Percentiles rank a stretch among this genome's conserved stretches.
phyloP scores from a whole-genome alignment of 2,329 filamentous ascomycete genomes.

The Apiospora saccharicola region DNA sequence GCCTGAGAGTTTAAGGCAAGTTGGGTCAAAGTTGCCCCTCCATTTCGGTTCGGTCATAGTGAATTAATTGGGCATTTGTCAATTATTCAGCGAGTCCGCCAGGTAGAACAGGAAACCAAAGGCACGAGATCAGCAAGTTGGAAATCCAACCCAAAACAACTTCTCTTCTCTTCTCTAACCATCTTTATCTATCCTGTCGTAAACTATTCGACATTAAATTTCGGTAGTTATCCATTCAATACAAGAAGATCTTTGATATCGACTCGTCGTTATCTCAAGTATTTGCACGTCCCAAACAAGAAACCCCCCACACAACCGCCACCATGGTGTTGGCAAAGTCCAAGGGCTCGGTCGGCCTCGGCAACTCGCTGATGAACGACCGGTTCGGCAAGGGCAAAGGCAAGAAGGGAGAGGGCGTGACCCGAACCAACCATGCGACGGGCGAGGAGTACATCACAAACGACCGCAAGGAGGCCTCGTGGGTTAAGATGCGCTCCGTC shows the following conservation, averaged over 20 bases:
- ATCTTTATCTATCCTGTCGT: background rate
- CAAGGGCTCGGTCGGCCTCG: slow-evolving; percentile 92
- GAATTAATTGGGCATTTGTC: slow-evolving; percentile 15
- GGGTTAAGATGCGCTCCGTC: slow-evolving; percentile 99
- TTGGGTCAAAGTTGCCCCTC: slow-evolving; percentile 25
- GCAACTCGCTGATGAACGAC: slow-evolving; percentile 98
- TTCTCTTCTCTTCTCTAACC: background rate
- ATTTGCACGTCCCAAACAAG: background rate
- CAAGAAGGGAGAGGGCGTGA: slow-evolving; percentile 68
- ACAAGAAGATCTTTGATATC: slow-evolving; percentile 6
- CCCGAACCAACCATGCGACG: slow-evolving; percentile 77
- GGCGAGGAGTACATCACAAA: slow-evolving; percentile 94
- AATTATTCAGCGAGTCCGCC: slow-evolving; percentile 17
- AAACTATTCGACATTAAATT: background rate
- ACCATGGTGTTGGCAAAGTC: slow-evolving; percentile 79
- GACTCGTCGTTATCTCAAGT: slow-evolving; percentile 11
- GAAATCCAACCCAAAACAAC: background rate
- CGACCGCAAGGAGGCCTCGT: slow-evolving; percentile 86
- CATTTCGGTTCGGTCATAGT: slow-evolving; percentile 21
- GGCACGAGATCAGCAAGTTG: slow-evolving; percentile 12
- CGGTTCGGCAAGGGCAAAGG: slow-evolving; percentile 95
- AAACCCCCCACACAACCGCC: slow-evolving; percentile 27
- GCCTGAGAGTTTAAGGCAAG: slow-evolving; percentile 14
- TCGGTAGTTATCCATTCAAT: slow-evolving; percentile 1
- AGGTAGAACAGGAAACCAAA: background rate